Evolutionary conservation across 257 asterid genomes (phyloP).

Genomic region (Forsythia suspensa): DNA sequence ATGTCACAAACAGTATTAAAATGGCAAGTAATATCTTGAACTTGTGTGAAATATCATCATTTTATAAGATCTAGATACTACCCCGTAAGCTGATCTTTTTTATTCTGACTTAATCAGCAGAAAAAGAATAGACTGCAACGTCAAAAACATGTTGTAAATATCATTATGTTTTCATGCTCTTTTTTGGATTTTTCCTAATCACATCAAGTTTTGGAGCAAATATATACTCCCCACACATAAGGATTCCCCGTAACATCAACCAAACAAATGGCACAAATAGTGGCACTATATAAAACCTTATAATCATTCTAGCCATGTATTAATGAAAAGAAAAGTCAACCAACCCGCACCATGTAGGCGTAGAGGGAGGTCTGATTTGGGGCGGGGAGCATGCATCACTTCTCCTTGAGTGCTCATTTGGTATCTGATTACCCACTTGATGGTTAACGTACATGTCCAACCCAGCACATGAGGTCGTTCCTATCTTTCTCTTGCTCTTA

Average conservation of each 20-base stretch:
- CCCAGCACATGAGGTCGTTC: constrained; percentile 50
- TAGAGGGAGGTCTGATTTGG: constrained; percentile 50
- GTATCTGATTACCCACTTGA: constrained; percentile 40
- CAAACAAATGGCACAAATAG: neutral
- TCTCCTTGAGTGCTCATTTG: constrained; percentile 40
- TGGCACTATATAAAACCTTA: neutral
- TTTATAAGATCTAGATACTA: neutral
- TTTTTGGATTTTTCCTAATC: neutral
- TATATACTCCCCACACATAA: neutral
- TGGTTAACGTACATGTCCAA: constrained; percentile 53
- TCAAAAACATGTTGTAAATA: neutral
- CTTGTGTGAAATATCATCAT: neutral
- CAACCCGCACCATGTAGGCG: constrained; percentile 55
- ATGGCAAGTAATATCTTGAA: neutral
- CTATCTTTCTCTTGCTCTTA: constrained; percentile 86
- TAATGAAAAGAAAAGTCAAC: constrained; percentile 19
- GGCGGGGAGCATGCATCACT: constrained; percentile 44
- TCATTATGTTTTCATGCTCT: neutral
- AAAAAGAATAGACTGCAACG: neutral
- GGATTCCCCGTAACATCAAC: neutral
- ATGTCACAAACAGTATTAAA: neutral
- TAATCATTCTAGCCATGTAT: neutral
- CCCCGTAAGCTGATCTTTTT: neutral
- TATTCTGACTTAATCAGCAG: neutral
- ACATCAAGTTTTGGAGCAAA: neutral